These are phyloP conservation scores for Fomitopsis serialis DNA, from an alignment of 768 basidiomycete genomes.

Conservation along the genomic window DNA sequence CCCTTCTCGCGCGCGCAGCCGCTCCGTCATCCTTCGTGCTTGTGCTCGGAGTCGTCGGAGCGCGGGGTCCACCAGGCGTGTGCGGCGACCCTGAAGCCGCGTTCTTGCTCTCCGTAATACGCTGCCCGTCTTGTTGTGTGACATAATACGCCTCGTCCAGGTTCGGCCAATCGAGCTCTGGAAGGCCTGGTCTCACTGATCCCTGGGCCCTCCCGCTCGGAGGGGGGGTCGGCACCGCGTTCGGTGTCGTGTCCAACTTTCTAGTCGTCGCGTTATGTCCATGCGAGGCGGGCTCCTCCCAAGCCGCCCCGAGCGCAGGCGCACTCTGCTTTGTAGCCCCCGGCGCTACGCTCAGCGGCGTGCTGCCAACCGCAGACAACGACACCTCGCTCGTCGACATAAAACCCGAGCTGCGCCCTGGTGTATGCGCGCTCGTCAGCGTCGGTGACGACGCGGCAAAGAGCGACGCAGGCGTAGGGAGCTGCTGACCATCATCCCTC, in stretches of 20 bases:
- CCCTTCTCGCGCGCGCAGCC: background rate
- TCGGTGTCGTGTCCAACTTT: background rate
- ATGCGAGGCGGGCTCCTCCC: background rate
- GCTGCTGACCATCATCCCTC: background rate
- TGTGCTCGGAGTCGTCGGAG: background rate
- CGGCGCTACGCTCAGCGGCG: background rate
- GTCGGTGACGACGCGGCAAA: background rate
- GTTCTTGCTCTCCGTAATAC: too few relatives aligned
- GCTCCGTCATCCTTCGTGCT: background rate
- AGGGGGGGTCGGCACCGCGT: background rate
- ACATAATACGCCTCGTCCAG: background rate
- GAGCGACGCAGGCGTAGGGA: conserved; percentile 1
- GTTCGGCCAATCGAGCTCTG: background rate
- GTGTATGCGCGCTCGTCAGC: background rate
- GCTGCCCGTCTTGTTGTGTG: background rate
- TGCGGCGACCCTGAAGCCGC: background rate
- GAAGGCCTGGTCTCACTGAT: background rate
- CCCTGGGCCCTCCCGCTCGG: background rate
- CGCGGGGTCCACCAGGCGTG: background rate
- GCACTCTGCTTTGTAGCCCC: too few relatives aligned
- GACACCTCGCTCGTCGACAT: background rate
- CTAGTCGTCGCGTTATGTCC: background rate
- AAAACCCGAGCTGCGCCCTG: background rate
- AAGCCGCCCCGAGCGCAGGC: background rate
- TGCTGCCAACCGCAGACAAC: background rate